These are phyloP conservation scores for Flaveria linearis DNA, from an alignment of 129 eudicot genomes.

Conservation along the genomic window DNA sequence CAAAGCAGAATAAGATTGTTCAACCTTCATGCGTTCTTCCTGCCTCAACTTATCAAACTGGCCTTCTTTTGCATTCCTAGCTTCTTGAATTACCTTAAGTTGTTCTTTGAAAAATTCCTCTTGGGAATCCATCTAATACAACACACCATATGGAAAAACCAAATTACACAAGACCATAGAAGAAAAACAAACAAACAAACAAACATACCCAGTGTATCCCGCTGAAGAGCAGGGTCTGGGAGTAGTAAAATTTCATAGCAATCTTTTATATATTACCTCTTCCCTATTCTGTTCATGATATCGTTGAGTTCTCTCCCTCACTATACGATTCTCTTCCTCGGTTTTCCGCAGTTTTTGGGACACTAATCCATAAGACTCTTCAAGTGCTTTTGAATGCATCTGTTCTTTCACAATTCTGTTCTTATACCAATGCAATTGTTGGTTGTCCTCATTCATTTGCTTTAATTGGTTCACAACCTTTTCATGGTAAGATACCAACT, in stretches of 20 bases:
- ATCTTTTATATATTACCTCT: slow-evolving; percentile 48
- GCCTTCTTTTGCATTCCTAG: slow-evolving; percentile 50
- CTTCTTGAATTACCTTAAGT: slow-evolving; percentile 46
- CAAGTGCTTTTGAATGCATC: slow-evolving; percentile 57
- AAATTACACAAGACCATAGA: not conserved
- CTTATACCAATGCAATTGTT: slow-evolving; percentile 55
- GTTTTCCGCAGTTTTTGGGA: slow-evolving; percentile 56
- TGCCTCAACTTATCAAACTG: slow-evolving; percentile 65
- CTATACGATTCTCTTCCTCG: slow-evolving; percentile 48
- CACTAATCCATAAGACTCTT: slow-evolving; percentile 51
- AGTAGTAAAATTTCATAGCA: not conserved
- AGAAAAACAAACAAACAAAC: no score
- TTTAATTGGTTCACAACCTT: slow-evolving; percentile 61
- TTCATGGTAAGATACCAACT: slow-evolving; percentile 61
- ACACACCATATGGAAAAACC: not conserved
- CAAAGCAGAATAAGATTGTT: slow-evolving; percentile 32
- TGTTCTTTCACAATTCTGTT: slow-evolving; percentile 49
- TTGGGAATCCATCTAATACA: slow-evolving; percentile 70
- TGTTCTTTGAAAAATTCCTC: slow-evolving; percentile 75
- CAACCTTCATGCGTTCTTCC: slow-evolving; percentile 47
- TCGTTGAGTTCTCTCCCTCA: slow-evolving; percentile 54
- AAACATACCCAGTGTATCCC: no score
- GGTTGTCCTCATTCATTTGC: slow-evolving; percentile 86
- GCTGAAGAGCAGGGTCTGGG: no score
- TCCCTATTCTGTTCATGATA: slow-evolving; percentile 65